Conservation (phyloP, 345 rosid genomes). For the Dovyalis caffra region DNA sequence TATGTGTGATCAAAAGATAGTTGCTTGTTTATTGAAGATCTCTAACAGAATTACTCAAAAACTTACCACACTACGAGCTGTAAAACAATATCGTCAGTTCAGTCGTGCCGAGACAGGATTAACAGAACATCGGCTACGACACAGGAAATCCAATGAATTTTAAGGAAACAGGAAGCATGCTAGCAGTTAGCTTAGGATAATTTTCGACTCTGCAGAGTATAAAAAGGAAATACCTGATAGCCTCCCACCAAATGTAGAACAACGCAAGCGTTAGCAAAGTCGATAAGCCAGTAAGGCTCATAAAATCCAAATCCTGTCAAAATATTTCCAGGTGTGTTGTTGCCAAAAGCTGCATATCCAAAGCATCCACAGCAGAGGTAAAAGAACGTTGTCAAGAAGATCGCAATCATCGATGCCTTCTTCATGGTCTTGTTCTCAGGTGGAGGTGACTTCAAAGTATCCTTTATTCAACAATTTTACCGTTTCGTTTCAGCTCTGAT, state of each 20-base stretch:
- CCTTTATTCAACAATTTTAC: constrained; percentile 28
- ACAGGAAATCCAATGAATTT: too few relatives aligned
- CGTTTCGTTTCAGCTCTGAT: neutral
- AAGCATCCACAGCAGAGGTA: constrained; percentile 18
- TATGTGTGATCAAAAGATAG: too few relatives aligned
- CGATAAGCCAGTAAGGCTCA: constrained; percentile 5
- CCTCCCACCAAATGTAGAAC: constrained; percentile 11
- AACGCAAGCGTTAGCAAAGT: constrained; percentile 7
- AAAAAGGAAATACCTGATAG: neutral
- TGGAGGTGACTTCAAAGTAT: constrained; percentile 33
- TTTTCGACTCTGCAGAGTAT: neutral
- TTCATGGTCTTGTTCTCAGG: constrained; percentile 22
- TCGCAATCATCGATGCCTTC: constrained; percentile 8
- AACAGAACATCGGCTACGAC: too few relatives aligned
- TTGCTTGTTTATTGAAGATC: too few relatives aligned
- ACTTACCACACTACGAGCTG: too few relatives aligned
- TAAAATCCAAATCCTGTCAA: constrained; percentile 12
- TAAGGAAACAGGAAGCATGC: neutral
- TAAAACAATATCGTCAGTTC: too few relatives aligned
- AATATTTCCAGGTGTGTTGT: constrained; percentile 6
- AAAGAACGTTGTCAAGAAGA: constrained; percentile 11
- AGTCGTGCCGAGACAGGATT: too few relatives aligned
- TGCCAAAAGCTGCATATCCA: constrained; percentile 16
- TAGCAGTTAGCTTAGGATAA: neutral
- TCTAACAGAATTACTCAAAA: neutral